Conservation (phyloP, 2,329 filamentous ascomycete genomes). For the Raffaelea ambrosiae region DNA sequence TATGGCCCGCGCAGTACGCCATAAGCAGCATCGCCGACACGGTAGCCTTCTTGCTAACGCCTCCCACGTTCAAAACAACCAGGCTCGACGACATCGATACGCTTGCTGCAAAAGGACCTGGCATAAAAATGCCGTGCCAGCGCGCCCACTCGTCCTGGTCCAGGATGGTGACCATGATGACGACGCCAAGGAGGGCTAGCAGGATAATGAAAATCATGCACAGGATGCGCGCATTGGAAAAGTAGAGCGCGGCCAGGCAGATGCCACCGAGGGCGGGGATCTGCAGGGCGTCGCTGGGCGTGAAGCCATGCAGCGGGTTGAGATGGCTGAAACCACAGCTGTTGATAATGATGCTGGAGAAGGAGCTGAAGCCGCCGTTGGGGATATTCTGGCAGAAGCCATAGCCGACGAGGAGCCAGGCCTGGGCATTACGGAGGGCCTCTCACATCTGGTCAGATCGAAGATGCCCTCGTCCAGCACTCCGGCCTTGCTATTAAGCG, state of each 20-base stretch:
- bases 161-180: background rate
- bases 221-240: background rate
- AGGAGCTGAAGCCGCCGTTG: slow-evolving; percentile 20
- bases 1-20: too few species aligned
- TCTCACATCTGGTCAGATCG: too few species aligned
- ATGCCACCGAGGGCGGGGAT: slow-evolving; percentile 6
- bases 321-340: slow-evolving; percentile 34
- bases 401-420: too few species aligned
- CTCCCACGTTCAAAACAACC: too few species aligned
- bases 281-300: slow-evolving; percentile 3
- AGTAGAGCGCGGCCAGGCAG: slow-evolving; percentile 1
- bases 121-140: slow-evolving; percentile 1
- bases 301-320: slow-evolving; percentile 23
- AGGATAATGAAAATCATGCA: background rate
- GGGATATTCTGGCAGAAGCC: too few species aligned
- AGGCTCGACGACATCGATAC: slow-evolving; percentile 31
- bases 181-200: background rate
- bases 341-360: slow-evolving; percentile 35
- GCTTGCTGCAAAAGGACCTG: slow-evolving; percentile 3
- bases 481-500: too few species aligned
- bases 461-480: too few species aligned
- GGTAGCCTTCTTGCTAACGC: too few species aligned
- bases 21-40: too few species aligned
- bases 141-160: background rate
- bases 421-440: too few species aligned